Evolutionary conservation across 192 early-diverging fungal genomes (phyloP).

Genomic region (Backusella parvicylindrica): DNA sequence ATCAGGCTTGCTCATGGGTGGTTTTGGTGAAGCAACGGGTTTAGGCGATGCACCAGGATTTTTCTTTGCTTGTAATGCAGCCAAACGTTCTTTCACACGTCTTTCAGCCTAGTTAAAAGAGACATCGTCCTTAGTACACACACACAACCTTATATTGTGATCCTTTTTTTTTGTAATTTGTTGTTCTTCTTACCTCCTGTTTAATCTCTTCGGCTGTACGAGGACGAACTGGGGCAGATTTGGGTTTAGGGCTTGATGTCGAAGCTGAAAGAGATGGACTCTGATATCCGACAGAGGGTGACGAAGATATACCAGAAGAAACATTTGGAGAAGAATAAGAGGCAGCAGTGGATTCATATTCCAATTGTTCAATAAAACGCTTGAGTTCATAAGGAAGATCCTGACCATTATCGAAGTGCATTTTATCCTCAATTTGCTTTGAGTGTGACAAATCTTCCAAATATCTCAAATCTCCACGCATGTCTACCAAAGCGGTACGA

Average conservation of each 20-base stretch:
- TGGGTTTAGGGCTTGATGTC: conserved; percentile 1
- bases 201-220: conserved; percentile 38
- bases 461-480: conserved; percentile 34
- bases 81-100: conserved; percentile 36
- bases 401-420: conserved; percentile 39
- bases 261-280: background rate
- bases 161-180: background rate
- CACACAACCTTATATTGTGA: background rate
- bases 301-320: background rate
- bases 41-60: conserved; percentile 5
- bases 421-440: conserved; percentile 17
- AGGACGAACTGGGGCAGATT: conserved; percentile 14
- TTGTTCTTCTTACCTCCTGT: conserved; percentile 19
- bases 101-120: conserved; percentile 25
- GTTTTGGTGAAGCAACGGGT: background rate
- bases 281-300: background rate
- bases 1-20: conserved; percentile 22
- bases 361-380: conserved; percentile 45
- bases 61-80: conserved; percentile 20
- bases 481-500: conserved; percentile 38
- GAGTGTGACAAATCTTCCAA: conserved; percentile 10
- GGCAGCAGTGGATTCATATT: conserved; percentile 9
- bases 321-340: conserved; percentile 6
- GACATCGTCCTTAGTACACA: background rate
- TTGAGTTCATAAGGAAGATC: conserved; percentile 41